A percentile compares a stretch with the other conserved stretches of the same genome.
phyloP scores from a whole-genome alignment of 192 early-diverging fungal species.

The Entomortierella parvispora region DNA sequence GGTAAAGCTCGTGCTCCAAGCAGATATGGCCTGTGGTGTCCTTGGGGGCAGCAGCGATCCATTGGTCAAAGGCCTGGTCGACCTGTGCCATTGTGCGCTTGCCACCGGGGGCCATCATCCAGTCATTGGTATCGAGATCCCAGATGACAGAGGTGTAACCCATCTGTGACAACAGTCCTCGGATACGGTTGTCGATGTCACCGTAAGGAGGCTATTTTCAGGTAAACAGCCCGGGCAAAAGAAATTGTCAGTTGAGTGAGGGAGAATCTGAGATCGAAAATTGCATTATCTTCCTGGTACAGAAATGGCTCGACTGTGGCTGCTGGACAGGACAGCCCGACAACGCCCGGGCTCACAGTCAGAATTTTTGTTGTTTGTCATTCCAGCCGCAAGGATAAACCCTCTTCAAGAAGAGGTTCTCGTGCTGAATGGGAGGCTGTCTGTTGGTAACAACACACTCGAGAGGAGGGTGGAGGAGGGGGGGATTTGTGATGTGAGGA shows the following conservation, averaged over 20 bases:
- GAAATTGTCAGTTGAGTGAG: too few relatives aligned
- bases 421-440: too few relatives aligned
- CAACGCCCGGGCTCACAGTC: too few relatives aligned
- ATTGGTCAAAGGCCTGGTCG: constrained; percentile 47
- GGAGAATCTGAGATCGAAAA: too few relatives aligned
- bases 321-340: background rate
- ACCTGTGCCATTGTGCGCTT: constrained; percentile 35
- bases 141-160: constrained; percentile 63
- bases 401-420: too few relatives aligned
- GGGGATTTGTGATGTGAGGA: too few relatives aligned
- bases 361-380: too few relatives aligned
- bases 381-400: too few relatives aligned
- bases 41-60: constrained; percentile 52
- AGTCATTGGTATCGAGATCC: constrained; percentile 65
- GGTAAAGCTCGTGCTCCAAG: constrained; percentile 60
- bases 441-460: too few relatives aligned
- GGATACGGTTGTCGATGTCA: constrained; percentile 34
- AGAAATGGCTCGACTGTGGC: constrained; percentile 37
- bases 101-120: constrained; percentile 44
- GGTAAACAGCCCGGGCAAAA: too few relatives aligned
- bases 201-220: constrained; percentile 41
- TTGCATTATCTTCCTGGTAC: too few relatives aligned
- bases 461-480: too few relatives aligned
- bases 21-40: constrained; percentile 54
- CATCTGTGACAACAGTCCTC: constrained; percentile 28